Percentiles rank a stretch among this genome's conserved stretches.
Evolutionary conservation across 140 eudicot genomes (phyloP).

Genomic region (Senecio squalidus): DNA sequence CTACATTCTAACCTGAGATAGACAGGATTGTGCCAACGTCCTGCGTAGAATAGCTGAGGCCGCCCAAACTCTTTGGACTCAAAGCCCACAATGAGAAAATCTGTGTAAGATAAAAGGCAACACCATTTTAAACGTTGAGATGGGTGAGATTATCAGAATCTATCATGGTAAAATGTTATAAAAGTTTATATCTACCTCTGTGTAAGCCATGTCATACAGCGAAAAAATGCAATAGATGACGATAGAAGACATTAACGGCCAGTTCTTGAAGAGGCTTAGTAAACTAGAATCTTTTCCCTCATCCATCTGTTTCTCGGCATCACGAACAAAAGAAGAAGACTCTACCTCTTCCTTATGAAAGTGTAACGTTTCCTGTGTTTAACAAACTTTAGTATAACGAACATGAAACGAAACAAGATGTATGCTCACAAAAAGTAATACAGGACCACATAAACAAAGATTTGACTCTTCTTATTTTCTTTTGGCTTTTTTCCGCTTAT

Average conservation of each 20-base stretch:
- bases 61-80: slow-evolving; percentile 45
- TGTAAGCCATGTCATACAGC: too few relatives aligned
- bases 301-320: slow-evolving; percentile 9
- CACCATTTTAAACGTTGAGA: neutral
- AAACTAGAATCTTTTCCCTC: slow-evolving; percentile 18
- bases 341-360: slow-evolving; percentile 49
- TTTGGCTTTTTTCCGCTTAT: too few relatives aligned
- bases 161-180: too few relatives aligned
- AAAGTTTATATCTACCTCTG: slow-evolving; percentile 12
- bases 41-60: slow-evolving; percentile 38
- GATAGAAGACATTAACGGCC: too few relatives aligned
- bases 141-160: too few relatives aligned
- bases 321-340: slow-evolving; percentile 18
- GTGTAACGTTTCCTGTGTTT: slow-evolving; percentile 74
- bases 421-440: neutral
- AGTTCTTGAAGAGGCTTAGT: slow-evolving; percentile 41
- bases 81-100: slow-evolving; percentile 91
- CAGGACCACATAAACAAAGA: neutral
- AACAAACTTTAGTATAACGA: too few relatives aligned
- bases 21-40: slow-evolving; percentile 70
- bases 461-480: neutral
- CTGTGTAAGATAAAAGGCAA: slow-evolving; percentile 25
- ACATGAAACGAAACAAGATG: neutral
- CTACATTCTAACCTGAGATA: slow-evolving; percentile 45
- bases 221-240: too few relatives aligned